phyloP scores from a whole-genome alignment of 140 eudicot species.

The Erigeron philadelphicus region DNA sequence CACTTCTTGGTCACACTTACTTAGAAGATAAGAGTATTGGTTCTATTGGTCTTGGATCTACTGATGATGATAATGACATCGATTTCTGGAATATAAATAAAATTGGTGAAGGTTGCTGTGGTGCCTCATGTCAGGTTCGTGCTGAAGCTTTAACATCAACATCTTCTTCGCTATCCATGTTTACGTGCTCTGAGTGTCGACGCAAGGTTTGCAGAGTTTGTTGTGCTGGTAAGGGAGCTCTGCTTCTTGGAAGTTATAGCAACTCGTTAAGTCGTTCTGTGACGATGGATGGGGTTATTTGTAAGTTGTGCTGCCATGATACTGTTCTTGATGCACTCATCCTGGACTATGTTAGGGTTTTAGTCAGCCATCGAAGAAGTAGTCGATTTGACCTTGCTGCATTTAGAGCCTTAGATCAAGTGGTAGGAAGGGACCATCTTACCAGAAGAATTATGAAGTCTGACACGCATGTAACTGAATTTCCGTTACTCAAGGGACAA shows the following conservation, averaged over 20 bases:
- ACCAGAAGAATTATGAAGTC: slow-evolving; percentile 30
- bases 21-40: slow-evolving; percentile 66
- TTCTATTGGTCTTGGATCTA: slow-evolving; percentile 64
- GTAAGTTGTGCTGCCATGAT: slow-evolving; percentile 77
- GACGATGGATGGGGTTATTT: slow-evolving; percentile 51
- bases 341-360: slow-evolving; percentile 78
- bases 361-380: slow-evolving; percentile 66
- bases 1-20: slow-evolving; percentile 69
- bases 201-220: slow-evolving; percentile 78
- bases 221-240: slow-evolving; percentile 93
- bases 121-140: slow-evolving; percentile 71
- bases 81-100: slow-evolving; percentile 85
- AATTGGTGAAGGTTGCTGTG: slow-evolving; percentile 63
- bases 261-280: slow-evolving; percentile 44
- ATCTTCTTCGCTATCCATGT: slow-evolving; percentile 36
- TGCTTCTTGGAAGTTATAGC: slow-evolving; percentile 44
- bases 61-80: slow-evolving; percentile 31
- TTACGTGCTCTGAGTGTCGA: slow-evolving; percentile 60
- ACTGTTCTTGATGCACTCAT: slow-evolving; percentile 66
- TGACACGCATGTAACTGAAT: slow-evolving; percentile 25
- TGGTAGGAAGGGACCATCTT: slow-evolving; percentile 46
- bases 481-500: slow-evolving; percentile 56
- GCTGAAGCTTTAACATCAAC: slow-evolving; percentile 43
- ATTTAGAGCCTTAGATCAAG: slow-evolving; percentile 46
- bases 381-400: slow-evolving; percentile 60